These are phyloP conservation scores for Elongisporangium prolatum DNA, from an alignment of 352 stramenopile genomes.

Conservation along the genomic window DNA sequence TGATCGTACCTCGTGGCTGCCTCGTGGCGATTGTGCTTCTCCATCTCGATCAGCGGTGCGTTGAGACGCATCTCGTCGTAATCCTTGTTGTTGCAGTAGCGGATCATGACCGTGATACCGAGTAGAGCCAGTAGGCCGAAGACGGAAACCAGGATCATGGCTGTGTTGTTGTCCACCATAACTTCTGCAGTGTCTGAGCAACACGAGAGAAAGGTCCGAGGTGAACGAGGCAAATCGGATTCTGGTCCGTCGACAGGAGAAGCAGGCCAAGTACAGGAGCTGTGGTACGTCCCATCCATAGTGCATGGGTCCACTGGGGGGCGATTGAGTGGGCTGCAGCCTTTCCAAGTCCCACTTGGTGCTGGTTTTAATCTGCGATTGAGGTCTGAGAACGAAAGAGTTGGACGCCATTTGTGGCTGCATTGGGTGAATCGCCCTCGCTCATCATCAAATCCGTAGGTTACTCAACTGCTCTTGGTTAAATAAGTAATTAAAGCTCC, in stretches of 20 bases:
- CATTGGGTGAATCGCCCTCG: background rate
- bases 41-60: background rate
- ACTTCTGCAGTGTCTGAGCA: background rate
- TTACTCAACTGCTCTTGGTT: background rate
- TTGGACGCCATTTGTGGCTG: background rate
- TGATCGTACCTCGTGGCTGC: background rate
- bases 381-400: background rate
- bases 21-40: background rate
- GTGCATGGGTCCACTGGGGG: background rate
- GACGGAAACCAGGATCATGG: constrained; percentile 7
- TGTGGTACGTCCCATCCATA: background rate
- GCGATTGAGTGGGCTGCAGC: background rate
- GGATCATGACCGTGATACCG: background rate
- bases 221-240: background rate
- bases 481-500: background rate
- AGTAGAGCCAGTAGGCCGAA: background rate
- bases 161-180: constrained; percentile 2
- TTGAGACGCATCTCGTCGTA: background rate
- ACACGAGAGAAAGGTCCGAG: background rate
- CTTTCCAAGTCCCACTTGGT: background rate
- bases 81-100: background rate
- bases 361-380: background rate
- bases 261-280: background rate
- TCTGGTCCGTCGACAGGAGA: background rate
- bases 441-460: background rate